Base-by-base conservation (phyloP, 768 basidiomycete species). In the Sporobolomyces pararoseus region DNA sequence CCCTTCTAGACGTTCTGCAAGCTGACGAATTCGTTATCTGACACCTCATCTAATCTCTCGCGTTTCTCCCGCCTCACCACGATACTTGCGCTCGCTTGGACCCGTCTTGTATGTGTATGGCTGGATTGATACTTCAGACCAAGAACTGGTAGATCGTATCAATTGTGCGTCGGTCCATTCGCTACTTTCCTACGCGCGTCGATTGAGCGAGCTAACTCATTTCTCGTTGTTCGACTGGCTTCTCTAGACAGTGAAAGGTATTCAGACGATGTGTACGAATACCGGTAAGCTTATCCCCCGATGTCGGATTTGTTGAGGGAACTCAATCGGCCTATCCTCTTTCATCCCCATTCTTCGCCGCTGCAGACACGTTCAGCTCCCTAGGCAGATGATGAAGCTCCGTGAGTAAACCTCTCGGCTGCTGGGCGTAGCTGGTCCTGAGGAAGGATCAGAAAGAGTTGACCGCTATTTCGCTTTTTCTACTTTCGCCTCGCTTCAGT, bases 241-340 rank as follows among this genome's bases (percentile, higher is more conserved):
- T 34, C 54, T 9, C 5, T 44, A 61, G 59, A 70, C 39, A 62
- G 58, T 19, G 69, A 70, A 80, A 87, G 90, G 71, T 93, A 97
- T 79, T 85, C 89, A 12, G 94, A 98, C 80, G 91, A 95, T 79
- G 81, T 85, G 73, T 96, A 85, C 80, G 94, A 98, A 83, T 98
- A 97, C 75, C 68, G 82, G 78, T 73, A 19, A 47, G 75, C 21
- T 46, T n/a, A 14, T 7, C 10, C 7, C 13, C 53, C 32, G 49
- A 27, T 13, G 21, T 37, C 31, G 35, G 39, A 31, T 23, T 29
- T 17, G 17, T 42, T 42, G 39, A 9, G 10, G 39, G 17, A 42
- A 17, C 9, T 17, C 39, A 42, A 42, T n/a, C n/a, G 39, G 39
- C 32, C 19, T 31, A 21, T 16, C 25, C 46, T 39, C 34, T 50